Evolutionary conservation across 2,329 filamentous ascomycete genomes (phyloP), one percentile per base, ranked within the genome.

Genomic region (Bipolaris cookei): DNA sequence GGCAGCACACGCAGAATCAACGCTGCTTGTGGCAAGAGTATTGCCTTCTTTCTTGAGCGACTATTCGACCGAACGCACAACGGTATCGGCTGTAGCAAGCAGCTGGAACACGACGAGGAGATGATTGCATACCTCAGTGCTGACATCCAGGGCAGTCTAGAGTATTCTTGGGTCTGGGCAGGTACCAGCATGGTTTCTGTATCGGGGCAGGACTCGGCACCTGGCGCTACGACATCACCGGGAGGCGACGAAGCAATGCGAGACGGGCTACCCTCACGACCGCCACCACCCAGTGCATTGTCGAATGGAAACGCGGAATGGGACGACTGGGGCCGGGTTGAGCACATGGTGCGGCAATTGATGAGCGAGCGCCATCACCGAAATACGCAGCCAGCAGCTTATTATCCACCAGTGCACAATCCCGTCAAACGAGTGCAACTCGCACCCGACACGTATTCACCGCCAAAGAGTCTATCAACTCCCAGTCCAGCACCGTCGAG

Each of bases 121-220:
- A 84, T 98, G 65, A 79, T 98, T 25, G 91, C 88, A 0, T 97
- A 97, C 68, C 87, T 90, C 1, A 94, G 90, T 28, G 90, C 89
- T 0, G 95, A 98, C 76, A 82, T 96, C 68, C 94, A 98, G 76
- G 90, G 89, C 1, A 87, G 84, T n/a, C 82, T 84, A 0, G 89
- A 92, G 50, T 86, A 86, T 34, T 88, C 88, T 11, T 98, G 94
- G 94, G 85, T 93, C 3, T 97, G 93, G 94, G 64, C 70, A 6
- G 79, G 78, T 25, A 70, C 70, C 78, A 84, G 68, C 82, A 32
- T 63, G 25, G 37, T 38, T 2, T 51, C 56, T 7, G 42, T 35
- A 11, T 44, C 52, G 13, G 52, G 49, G 16, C 62, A 59, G 32
- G 51, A 47, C 4, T 45, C 57, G 6, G 43, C 64, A 7, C 54